phyloP scores from a whole-genome alignment of 139 green algal species.

The Pycnococcus provasolii region DNA sequence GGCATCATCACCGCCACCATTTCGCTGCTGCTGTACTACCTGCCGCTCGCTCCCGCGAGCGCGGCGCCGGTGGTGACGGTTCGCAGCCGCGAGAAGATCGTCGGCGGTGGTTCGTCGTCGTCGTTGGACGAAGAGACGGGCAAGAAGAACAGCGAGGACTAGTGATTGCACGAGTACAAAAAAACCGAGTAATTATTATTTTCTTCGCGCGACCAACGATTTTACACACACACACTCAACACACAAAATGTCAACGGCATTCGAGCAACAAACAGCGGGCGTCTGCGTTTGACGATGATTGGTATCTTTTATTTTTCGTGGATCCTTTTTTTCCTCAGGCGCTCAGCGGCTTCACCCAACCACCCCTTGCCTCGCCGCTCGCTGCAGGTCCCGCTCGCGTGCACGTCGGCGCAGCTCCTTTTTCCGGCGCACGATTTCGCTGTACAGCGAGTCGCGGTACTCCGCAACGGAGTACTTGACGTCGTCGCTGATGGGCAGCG shows the following conservation, averaged over 20 bases:
- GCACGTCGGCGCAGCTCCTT: slow-evolving; percentile 55
- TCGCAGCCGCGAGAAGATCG: too few relatives aligned
- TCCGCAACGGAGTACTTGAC: slow-evolving; percentile 64
- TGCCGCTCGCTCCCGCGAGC: neutral
- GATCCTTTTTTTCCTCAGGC: neutral
- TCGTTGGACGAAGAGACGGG: too few relatives aligned
- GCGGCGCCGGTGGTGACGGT: neutral
- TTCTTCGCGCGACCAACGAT: neutral
- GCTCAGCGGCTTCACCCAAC: neutral
- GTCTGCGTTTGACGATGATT: neutral
- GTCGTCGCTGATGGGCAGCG: slow-evolving; percentile 90
- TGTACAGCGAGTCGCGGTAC: slow-evolving; percentile 73
- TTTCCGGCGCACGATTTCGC: slow-evolving; percentile 76
- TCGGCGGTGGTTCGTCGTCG: too few relatives aligned
- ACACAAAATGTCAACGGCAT: neutral
- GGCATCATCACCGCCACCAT: slow-evolving; percentile 44
- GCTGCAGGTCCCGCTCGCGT: slow-evolving; percentile 37
- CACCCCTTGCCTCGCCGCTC: neutral
- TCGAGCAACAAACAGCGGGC: neutral
- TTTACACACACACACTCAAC: neutral
- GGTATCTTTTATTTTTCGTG: neutral
- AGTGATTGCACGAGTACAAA: too few relatives aligned
- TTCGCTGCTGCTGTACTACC: slow-evolving; percentile 39
- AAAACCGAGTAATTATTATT: neutral
- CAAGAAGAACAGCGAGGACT: too few relatives aligned